These are phyloP conservation scores for Boletus semigastroideus DNA, from an alignment of 1,284 basidiomycete genomes.

Conservation along the genomic window DNA sequence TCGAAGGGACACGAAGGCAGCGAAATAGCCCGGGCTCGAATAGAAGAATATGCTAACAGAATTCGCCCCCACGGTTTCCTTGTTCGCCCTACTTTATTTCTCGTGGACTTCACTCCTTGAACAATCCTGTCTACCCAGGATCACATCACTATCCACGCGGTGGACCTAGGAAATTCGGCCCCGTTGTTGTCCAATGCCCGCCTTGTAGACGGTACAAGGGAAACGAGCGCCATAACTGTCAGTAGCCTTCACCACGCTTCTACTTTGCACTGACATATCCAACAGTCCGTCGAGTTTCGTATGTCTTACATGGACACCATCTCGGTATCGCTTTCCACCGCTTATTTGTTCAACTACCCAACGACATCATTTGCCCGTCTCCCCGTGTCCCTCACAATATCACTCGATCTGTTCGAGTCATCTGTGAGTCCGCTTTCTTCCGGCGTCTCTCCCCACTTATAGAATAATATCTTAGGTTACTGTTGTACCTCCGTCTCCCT, in stretches of 20 bases:
- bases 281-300: conserved; percentile 52
- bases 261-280: conserved; percentile 8
- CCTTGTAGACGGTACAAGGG: conserved; percentile 31
- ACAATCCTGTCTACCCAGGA: conserved; percentile 47
- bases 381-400: conserved; percentile 75
- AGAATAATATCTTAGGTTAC: conserved; percentile 41
- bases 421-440: conserved; percentile 44
- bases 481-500: conserved; percentile 49
- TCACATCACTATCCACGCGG: conserved; percentile 70
- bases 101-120: neutral
- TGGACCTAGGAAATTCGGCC: conserved; percentile 69
- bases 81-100: conserved; percentile 40
- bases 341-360: conserved; percentile 81
- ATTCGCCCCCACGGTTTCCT: conserved; percentile 67
- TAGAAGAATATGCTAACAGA: conserved; percentile 71
- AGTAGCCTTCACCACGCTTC: conserved; percentile 10
- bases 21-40: conserved; percentile 64
- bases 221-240: conserved; percentile 13
- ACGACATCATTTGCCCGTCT: conserved; percentile 76
- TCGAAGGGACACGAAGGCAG: conserved; percentile 63
- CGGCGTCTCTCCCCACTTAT: conserved; percentile 7
- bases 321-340: conserved; percentile 77
- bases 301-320: conserved; percentile 68
- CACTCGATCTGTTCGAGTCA: conserved; percentile 73
- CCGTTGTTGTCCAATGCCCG: conserved; percentile 63